These are phyloP conservation scores for Geoglossum glabrum DNA, from an alignment of 495 filamentous ascomycete species.

Conservation along the genomic window DNA sequence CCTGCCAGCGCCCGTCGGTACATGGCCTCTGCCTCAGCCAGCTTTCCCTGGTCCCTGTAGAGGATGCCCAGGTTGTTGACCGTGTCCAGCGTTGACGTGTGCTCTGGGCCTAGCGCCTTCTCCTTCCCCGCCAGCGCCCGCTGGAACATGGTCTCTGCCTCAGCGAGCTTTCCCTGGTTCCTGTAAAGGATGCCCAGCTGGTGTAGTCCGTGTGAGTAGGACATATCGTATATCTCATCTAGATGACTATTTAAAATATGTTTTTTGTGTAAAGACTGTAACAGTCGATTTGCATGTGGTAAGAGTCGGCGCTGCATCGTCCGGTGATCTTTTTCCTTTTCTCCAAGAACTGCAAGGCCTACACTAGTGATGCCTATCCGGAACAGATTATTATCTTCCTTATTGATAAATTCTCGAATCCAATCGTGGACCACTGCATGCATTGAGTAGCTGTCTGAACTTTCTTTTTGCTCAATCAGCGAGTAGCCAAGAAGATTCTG, in stretches of 20 bases:
- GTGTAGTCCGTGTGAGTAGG: conserved; percentile 10
- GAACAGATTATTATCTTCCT: conserved; percentile 8
- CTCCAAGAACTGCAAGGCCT: conserved; percentile 13
- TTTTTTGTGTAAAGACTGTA: conserved; percentile 5
- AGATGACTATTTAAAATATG: neutral
- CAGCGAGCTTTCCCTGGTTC: conserved; percentile 12
- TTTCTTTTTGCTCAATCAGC: neutral
- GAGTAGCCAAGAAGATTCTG: neutral
- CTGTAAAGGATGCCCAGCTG: conserved; percentile 15
- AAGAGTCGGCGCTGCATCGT: conserved; percentile 19
- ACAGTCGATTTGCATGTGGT: conserved; percentile 19
- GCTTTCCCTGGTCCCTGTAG: conserved; percentile 3
- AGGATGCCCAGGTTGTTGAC: neutral
- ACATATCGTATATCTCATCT: neutral
- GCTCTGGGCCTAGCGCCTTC: conserved; percentile 2
- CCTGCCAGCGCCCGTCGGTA: conserved; percentile 3
- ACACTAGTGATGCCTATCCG: conserved; percentile 15
- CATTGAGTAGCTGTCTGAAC: neutral
- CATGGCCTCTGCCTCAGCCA: neutral
- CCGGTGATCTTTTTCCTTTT: conserved; percentile 12
- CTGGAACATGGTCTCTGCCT: conserved; percentile 1
- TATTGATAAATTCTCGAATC: conserved; percentile 9
- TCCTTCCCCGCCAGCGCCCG: neutral
- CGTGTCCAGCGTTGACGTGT: neutral
- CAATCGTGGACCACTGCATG: neutral